Conservation (phyloP, 176 grass and related monocot genomes). For the Bromus sterilis region DNA sequence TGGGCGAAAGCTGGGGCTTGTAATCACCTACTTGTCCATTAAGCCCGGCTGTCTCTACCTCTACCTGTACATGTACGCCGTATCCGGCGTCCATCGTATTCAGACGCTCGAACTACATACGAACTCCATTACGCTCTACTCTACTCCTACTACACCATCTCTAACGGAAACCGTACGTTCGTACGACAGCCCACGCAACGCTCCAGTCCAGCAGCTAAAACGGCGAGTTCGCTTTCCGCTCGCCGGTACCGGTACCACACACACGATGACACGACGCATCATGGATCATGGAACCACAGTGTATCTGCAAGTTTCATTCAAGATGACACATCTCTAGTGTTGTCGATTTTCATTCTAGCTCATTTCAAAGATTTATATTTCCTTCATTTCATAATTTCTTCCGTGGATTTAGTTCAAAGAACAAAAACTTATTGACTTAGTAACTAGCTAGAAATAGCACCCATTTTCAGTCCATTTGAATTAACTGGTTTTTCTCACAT, state of each 20-base stretch:
- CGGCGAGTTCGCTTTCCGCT: slow-evolving; percentile 1
- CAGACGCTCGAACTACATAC: slow-evolving; percentile 28
- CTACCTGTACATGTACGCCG: too few relatives aligned
- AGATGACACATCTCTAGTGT: not conserved
- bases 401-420: too few relatives aligned
- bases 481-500: not conserved
- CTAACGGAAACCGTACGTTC: not conserved
- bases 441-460: too few relatives aligned
- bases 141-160: not conserved
- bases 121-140: not conserved
- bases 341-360: not conserved
- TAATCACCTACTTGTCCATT: slow-evolving; percentile 1
- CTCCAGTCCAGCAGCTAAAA: not conserved
- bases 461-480: not conserved
- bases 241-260: not conserved
- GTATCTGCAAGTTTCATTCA: not conserved
- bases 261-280: not conserved
- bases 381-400: too few relatives aligned
- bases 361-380: too few relatives aligned
- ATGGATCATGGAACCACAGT: not conserved
- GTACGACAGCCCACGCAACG: slow-evolving; percentile 10
- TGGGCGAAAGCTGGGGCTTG: slow-evolving; percentile 19
- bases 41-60: not conserved
- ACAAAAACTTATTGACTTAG: too few relatives aligned
- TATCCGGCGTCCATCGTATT: not conserved